Evolutionary conservation across 495 filamentous ascomycete species (phyloP).

Genomic region (Neurospora africana): DNA sequence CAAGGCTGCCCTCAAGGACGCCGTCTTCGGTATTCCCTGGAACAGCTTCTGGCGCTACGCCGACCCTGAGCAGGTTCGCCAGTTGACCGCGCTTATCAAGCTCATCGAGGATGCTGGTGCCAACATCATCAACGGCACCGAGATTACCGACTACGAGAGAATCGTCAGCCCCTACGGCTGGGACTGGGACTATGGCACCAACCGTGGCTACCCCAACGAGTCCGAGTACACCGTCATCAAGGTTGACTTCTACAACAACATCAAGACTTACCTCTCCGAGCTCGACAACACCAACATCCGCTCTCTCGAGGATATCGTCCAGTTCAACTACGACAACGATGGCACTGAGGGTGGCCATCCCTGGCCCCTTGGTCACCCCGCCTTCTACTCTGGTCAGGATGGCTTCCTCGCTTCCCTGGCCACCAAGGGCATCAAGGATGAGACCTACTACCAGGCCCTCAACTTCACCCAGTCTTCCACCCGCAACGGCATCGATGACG

Average conservation of each 20-base stretch:
- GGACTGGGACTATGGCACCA: slow-evolving; percentile 63
- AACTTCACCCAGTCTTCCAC: slow-evolving; percentile 47
- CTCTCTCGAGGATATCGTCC: slow-evolving; percentile 55
- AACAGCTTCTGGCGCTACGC: slow-evolving; percentile 53
- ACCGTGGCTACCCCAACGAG: slow-evolving; percentile 53
- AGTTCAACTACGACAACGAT: slow-evolving; percentile 56
- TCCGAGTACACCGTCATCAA: slow-evolving; percentile 64
- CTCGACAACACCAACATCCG: slow-evolving; percentile 53
- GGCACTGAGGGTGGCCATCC: slow-evolving; percentile 62
- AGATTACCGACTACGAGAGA: slow-evolving; percentile 49
- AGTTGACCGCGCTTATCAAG: slow-evolving; percentile 41
- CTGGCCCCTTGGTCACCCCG: slow-evolving; percentile 41
- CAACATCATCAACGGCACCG: slow-evolving; percentile 58
- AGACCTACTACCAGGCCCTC: slow-evolving; percentile 55
- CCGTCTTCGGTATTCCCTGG: slow-evolving; percentile 63
- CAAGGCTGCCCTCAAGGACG: slow-evolving; percentile 45
- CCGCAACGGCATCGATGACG: slow-evolving; percentile 58
- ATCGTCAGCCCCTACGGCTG: slow-evolving; percentile 54
- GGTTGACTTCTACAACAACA: slow-evolving; percentile 70
- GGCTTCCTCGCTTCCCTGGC: slow-evolving; percentile 51
- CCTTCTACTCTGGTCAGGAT: slow-evolving; percentile 63
- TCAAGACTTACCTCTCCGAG: slow-evolving; percentile 53
- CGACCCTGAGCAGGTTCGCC: slow-evolving; percentile 38
- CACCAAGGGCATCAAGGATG: slow-evolving; percentile 50
- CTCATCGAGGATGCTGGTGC: slow-evolving; percentile 52